Percentiles rank a stretch among this genome's conserved stretches.
Evolutionary conservation across 139 green algal species (phyloP).

Genomic region (Chlamydomonas asymmetrica): DNA sequence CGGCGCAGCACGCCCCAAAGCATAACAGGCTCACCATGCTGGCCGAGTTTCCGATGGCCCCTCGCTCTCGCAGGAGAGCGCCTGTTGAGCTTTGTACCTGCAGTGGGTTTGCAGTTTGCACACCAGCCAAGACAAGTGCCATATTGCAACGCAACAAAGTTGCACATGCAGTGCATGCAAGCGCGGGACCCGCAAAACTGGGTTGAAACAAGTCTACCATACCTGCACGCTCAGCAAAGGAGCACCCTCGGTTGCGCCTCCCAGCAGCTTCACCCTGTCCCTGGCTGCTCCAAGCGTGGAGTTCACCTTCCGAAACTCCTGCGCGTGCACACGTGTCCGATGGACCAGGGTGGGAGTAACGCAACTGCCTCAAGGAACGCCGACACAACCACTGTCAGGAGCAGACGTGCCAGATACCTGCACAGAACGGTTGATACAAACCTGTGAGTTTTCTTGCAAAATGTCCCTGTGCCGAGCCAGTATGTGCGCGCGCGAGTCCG

Average conservation of each 20-base stretch:
- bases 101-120: too few relatives aligned
- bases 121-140: too few relatives aligned
- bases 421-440: too few relatives aligned
- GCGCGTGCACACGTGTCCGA: neutral
- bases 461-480: constrained; percentile 93
- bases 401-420: too few relatives aligned
- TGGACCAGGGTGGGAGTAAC: neutral
- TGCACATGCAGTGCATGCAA: too few relatives aligned
- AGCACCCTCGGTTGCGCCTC: constrained; percentile 33
- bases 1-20: too few relatives aligned
- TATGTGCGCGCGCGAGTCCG: constrained; percentile 80
- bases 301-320: constrained; percentile 81
- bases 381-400: too few relatives aligned
- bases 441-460: constrained; percentile 86
- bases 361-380: neutral
- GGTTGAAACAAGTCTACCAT: neutral
- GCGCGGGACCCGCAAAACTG: too few relatives aligned
- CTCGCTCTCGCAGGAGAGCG: constrained; percentile 79
- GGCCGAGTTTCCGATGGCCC: constrained; percentile 56
- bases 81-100: constrained; percentile 54
- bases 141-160: too few relatives aligned
- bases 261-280: constrained; percentile 76
- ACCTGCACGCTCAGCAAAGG: constrained; percentile 48
- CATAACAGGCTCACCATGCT: constrained; percentile 46
- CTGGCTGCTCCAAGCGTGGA: constrained; percentile 61